Evolutionary conservation across 192 early-diverging fungal genomes (phyloP), one percentile per base, ranked within the genome.

Genomic region (Umbelopsis ramanniana): DNA sequence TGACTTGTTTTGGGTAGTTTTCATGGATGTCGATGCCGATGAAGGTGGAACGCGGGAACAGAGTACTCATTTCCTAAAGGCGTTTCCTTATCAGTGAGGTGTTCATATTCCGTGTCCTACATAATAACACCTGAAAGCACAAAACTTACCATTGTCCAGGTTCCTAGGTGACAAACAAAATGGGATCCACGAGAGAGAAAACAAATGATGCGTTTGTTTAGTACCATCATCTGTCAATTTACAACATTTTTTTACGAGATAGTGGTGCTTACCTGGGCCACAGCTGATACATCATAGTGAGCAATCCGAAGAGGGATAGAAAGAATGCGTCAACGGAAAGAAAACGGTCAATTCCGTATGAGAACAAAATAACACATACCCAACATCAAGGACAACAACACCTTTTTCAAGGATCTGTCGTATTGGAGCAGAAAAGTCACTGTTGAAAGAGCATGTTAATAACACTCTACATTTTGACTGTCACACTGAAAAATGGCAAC

Each of bases 1-100:
- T 76, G 43, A 75, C 74, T 43, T 72, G 69, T 19, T 68, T 70
- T 15, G 77, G 77, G 60, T 72, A 80, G 40, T 46, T 37, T 22
- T 66, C 24, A 21, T 37, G 22, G 10, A 47, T 70, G 48, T 80
- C 78, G 8, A 80, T 60, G 29, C 78, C 78, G 35, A 80, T 76
- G 63, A 80, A 80, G 19, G 43, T 76, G 7, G 78, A 80, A 24
- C 68, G 67, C 24, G 78, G 78, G 43, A 76, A 80, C 23, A 29
- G 54, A 12, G 74, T 76, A 21, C 68, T 71, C 68, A 80, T 72
- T 55, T 80, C 78, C 57, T 63, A 63, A 37, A 1, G 29, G 57
- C 33, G 35, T 0, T 35, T 12, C 17, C 19, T 50, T 50, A 50
- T 50, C 6, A 50, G 48, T 21, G 48, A 19, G 11, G 15, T 6